These are phyloP conservation scores for Ustilago curta DNA, from an alignment of 1,284 basidiomycete genomes.

Conservation along the genomic window DNA sequence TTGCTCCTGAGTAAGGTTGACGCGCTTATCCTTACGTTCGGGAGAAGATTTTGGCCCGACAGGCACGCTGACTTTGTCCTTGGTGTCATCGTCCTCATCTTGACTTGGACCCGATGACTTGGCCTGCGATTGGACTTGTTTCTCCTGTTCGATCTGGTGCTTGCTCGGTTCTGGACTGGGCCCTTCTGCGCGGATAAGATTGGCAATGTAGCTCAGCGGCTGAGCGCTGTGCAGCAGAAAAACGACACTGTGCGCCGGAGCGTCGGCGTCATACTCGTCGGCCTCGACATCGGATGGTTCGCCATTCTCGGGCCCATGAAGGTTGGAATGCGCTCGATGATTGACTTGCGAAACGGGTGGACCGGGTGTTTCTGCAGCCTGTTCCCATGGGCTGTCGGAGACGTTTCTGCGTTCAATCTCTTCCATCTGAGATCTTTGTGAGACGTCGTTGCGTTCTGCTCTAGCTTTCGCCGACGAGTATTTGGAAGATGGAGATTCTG, in stretches of 20 bases:
- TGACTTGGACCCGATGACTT: background rate
- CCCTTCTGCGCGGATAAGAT: constrained; percentile 58
- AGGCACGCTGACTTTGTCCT: constrained; percentile 27
- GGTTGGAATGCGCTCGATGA: constrained; percentile 32
- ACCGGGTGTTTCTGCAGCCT: constrained; percentile 41
- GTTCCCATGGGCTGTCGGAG: constrained; percentile 41
- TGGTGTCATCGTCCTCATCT: constrained; percentile 1
- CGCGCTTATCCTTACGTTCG: constrained; percentile 41
- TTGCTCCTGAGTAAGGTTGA: constrained; percentile 32
- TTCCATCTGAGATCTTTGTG: constrained; percentile 6
- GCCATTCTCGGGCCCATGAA: constrained; percentile 50
- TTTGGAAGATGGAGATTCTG: constrained; percentile 38
- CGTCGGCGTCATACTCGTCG: constrained; percentile 57
- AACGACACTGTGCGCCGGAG: constrained; percentile 58
- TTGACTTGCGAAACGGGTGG: constrained; percentile 47
- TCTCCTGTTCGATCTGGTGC: constrained; percentile 26
- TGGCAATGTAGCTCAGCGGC: constrained; percentile 60
- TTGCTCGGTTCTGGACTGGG: constrained; percentile 51
- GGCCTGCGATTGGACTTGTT: background rate
- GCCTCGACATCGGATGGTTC: constrained; percentile 51
- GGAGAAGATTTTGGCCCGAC: constrained; percentile 31
- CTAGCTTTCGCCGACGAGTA: constrained; percentile 28
- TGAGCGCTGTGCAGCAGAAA: constrained; percentile 60
- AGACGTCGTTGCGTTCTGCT: constrained; percentile 15
- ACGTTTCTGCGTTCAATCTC: constrained; percentile 24